These are phyloP conservation scores for Lipomyces spencermartinsiae DNA, from an alignment of 805 yeast genomes.

Conservation along the genomic window DNA sequence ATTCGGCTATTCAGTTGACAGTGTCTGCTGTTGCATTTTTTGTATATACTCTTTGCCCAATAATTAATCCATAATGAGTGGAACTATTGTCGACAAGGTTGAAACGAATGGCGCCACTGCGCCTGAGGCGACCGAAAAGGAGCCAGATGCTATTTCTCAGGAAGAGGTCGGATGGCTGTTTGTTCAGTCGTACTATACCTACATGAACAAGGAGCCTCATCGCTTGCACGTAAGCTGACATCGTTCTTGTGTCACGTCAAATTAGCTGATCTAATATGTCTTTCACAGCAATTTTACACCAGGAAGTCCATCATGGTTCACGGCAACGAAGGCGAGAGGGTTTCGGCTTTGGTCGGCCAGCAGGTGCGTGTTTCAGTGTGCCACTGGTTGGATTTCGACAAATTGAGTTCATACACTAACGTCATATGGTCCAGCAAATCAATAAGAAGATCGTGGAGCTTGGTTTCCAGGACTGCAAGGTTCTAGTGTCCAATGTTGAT, in stretches of 20 bases:
- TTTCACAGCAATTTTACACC: slow-evolving; percentile 45
- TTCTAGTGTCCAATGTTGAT: slow-evolving; percentile 49
- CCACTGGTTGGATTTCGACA: not conserved
- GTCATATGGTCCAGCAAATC: slow-evolving; percentile 39
- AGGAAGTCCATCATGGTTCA: slow-evolving; percentile 47
- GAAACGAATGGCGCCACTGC: not conserved
- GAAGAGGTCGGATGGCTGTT: slow-evolving; percentile 50
- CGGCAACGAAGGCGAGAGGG: slow-evolving; percentile 49
- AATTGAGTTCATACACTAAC: not conserved
- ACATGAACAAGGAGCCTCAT: slow-evolving; percentile 45
- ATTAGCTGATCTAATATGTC: not conserved
- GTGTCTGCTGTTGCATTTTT: not conserved
- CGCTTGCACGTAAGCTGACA: slow-evolving; percentile 41
- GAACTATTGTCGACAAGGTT: slow-evolving; percentile 1
- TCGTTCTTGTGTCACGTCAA: not conserved
- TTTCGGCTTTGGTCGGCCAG: slow-evolving; percentile 43
- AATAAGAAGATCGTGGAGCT: slow-evolving; percentile 43
- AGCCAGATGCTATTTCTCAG: slow-evolving; percentile 32
- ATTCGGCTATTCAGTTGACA: not conserved
- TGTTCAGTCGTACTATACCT: slow-evolving; percentile 50
- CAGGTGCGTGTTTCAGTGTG: slow-evolving; percentile 29
- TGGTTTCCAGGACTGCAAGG: slow-evolving; percentile 47
- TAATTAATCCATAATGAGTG: not conserved
- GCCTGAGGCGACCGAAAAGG: slow-evolving; percentile 9
- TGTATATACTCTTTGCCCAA: not conserved